Base-by-base conservation (phyloP, 2,329 filamentous ascomycete species). In the Fusarium pseudoanthophilum region DNA sequence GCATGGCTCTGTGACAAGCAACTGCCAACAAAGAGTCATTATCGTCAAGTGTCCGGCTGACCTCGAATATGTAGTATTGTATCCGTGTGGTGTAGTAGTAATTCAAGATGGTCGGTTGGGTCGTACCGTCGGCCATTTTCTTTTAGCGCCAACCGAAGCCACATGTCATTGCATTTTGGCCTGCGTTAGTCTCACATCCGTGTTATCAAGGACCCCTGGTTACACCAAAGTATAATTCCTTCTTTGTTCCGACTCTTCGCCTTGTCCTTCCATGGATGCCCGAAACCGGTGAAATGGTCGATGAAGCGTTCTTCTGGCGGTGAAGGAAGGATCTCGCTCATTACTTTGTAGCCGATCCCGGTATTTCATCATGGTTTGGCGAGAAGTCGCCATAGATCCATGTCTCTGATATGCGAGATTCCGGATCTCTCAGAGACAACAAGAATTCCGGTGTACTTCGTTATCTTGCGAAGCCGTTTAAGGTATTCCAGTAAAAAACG, bases 111-210 rank as follows among this genome's bases (percentile, higher is more conserved):
- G 40, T 36, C 32, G 32, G 39, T 61, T 69, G 40, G 56, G 43
- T 26, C n/a, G 52, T 60, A 45, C 55, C 67, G 66, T 63, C 70
- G 66, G 63, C 58, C 26, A n/a, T 69, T 70, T 74, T 75, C 69
- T 72, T 72, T 74, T 76, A 75, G 73, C 60, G 73, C 42, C 69
- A 65, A 24, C 45, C 60, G 49, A 24, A 39, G 34, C 34, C 60
- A 71, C 45, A 57, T 74, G 69, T 65, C 59, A 67, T 60, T 71
- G 58, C 42, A 42, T 61, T 56, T 67, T 69, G 66, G 67, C 73
- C 51, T 74, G 70, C 73, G 56, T 68, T 75, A 75, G 67, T 64
- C 60, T 55, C 46, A 49, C 55, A 62, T 59, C 45, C 36, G 49
- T 72, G 51, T 24, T 57, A 32, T 68, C 57, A 34, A 55, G 28